Evolutionary conservation across 129 eudicot genomes (phyloP), one percentile per base, ranked within the genome.

Genomic region (Flaveria brownii): DNA sequence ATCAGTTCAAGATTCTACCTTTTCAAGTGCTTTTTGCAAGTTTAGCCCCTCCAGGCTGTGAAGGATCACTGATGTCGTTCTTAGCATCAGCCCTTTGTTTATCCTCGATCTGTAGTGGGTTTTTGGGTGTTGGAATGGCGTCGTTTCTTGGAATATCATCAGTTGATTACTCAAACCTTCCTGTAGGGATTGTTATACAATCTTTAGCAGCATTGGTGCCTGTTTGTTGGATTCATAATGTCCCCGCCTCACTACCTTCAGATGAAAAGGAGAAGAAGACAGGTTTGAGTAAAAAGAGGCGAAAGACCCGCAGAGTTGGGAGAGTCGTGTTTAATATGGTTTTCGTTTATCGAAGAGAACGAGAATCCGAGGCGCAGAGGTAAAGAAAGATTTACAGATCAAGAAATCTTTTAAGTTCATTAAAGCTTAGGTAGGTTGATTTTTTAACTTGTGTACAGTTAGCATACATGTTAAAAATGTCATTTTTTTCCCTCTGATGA

Each of bases 61-160:
- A 94, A 80, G 99, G 94, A 12, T 94, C 99, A 0, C 81, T 94
- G 22, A 91, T 92, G 96, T 89, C 99, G 9, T 89, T 91, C 78
- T 78, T 87, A 52, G 97, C 99, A 0, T 89, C 96, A 20, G 86
- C 92, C 8, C 56, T 94, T 82, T 89, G 96, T 78, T 81, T 94
- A n/a, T 89, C 99, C 16, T 89, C 99, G 12, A 89, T 94, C 23
- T 61, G 85, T 70, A 83, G 99, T 43, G 99, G 96, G 54, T 86
- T 94, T 75, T 84, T 91, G 56, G 99, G 99, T 1, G 84, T 94
- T 50, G 97, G 93, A 36, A 67, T 94, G 87, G 93, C 97, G 18
- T 91, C 99, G 30, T n/a, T 78, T 50, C 96, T 94, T 75, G 96
- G 96, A 49, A 89, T 94, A 78, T 79, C 94, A 0, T 78, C 93